Evolutionary conservation across 805 yeast species (phyloP).

Genomic region (Metschnikowia picachoensis): DNA sequence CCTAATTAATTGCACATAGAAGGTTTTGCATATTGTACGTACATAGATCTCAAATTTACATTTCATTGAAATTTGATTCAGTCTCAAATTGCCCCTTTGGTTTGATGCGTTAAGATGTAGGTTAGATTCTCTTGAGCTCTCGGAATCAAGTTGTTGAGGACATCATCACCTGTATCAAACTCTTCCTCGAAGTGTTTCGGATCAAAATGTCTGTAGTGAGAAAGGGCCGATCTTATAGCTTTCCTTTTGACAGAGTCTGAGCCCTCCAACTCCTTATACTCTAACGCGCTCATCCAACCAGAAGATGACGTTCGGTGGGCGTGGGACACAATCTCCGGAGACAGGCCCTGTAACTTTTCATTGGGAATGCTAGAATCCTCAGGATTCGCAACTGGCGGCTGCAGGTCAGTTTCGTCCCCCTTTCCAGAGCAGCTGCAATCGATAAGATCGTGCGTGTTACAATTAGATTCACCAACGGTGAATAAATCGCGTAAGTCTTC

Average conservation of each 20-base stretch:
- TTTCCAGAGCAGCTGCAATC: constrained; percentile 59
- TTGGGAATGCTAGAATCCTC: too few species aligned
- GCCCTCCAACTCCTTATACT: constrained; percentile 31
- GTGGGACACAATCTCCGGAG: not conserved
- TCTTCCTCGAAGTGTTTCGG: constrained; percentile 27
- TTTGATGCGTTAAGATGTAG: constrained; percentile 13
- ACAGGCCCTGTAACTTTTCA: not conserved
- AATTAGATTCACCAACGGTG: constrained; percentile 46
- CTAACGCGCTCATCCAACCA: constrained; percentile 57
- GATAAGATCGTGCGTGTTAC: constrained; percentile 77
- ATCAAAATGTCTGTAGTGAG: constrained; percentile 60
- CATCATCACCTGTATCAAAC: constrained; percentile 14
- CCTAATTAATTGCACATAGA: too few species aligned
- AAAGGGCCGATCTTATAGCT: constrained; percentile 54
- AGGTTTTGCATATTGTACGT: not conserved
- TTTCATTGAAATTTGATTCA: not conserved
- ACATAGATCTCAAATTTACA: not conserved
- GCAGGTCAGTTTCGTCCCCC: constrained; percentile 32
- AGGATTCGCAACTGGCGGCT: not conserved
- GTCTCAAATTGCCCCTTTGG: not conserved
- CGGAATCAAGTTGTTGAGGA: constrained; percentile 11
- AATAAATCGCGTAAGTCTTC: constrained; percentile 75
- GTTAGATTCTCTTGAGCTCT: constrained; percentile 11
- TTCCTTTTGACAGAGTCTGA: constrained; percentile 28
- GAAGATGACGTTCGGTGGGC: constrained; percentile 8